phyloP scores from a whole-genome alignment of 176 grass and related monocot species.

The Secale cereale region DNA sequence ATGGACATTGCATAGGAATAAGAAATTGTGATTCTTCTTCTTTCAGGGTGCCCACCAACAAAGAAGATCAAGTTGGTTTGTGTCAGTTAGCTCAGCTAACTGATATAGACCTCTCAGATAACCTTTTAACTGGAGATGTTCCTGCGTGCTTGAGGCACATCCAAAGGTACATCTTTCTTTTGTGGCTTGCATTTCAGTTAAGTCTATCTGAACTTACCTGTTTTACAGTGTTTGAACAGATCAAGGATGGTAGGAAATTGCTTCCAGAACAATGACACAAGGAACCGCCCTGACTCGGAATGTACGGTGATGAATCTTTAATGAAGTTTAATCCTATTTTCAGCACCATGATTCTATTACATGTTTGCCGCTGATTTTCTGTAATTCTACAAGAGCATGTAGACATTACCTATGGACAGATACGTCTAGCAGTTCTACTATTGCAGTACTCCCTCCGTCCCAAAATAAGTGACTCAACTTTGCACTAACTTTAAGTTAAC shows the following conservation, averaged over 20 bases:
- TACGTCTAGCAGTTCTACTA: neutral
- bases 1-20: neutral
- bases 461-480: too few species aligned
- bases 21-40: neutral
- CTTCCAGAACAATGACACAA: conserved; percentile 46
- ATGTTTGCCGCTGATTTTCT: neutral
- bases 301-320: conserved; percentile 41
- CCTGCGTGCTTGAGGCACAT: conserved; percentile 64
- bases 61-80: conserved; percentile 46
- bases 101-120: conserved; percentile 76
- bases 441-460: too few species aligned
- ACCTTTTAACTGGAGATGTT: conserved; percentile 67
- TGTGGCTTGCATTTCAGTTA: conserved; percentile 9
- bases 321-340: neutral
- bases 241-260: conserved; percentile 75
- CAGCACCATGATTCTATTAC: neutral
- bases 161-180: conserved; percentile 56
- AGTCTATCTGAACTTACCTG: conserved; percentile 50
- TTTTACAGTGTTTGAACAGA: conserved; percentile 78
- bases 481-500: too few species aligned
- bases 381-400: neutral
- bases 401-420: neutral
- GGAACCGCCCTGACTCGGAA: conserved; percentile 50
- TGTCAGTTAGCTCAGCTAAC: conserved; percentile 58
- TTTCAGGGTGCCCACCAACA: conserved; percentile 39